phyloP scores from a whole-genome alignment of 768 basidiomycete genomes.

The Amanita fuliginea region DNA sequence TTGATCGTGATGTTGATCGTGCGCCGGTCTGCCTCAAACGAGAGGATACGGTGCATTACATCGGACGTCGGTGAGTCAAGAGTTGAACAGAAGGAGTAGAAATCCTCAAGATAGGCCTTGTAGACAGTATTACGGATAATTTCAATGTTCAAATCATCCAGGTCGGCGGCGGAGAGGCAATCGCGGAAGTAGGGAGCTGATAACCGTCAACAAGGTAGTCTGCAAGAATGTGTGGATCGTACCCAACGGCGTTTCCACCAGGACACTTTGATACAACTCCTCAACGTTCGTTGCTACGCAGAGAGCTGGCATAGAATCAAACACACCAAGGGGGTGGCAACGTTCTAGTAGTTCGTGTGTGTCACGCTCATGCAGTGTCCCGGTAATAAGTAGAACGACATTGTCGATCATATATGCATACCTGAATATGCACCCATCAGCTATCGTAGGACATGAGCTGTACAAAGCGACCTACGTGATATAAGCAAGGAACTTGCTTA shows the following conservation, averaged over 20 bases:
- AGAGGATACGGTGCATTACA: conserved; percentile 84
- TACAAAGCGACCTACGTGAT: conserved; percentile 65
- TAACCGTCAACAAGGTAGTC: conserved; percentile 1
- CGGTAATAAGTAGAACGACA: conserved; percentile 93
- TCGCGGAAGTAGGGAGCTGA: conserved; percentile 92
- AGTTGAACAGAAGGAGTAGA: conserved; percentile 71
- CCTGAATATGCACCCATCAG: conserved; percentile 27
- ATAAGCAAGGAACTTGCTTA: conserved; percentile 92
- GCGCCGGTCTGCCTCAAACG: conserved; percentile 95
- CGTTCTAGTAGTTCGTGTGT: conserved; percentile 94
- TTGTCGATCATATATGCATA: conserved; percentile 99
- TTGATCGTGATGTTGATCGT: conserved; percentile 99
- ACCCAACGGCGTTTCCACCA: conserved; percentile 98
- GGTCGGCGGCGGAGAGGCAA: conserved; percentile 88
- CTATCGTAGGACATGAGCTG: not conserved
- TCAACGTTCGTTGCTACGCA: conserved; percentile 99
- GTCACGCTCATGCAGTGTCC: conserved; percentile 93
- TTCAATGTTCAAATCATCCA: conserved; percentile 98
- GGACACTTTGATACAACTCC: conserved; percentile 91
- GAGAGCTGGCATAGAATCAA: conserved; percentile 98
- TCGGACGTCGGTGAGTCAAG: conserved; percentile 82
- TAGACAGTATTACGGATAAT: conserved; percentile 99
- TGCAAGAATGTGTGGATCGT: conserved; percentile 16
- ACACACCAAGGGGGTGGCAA: conserved; percentile 94
- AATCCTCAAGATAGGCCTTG: conserved; percentile 98